phyloP scores from a whole-genome alignment of 768 basidiomycete genomes.

The Kwoniella europaea region DNA sequence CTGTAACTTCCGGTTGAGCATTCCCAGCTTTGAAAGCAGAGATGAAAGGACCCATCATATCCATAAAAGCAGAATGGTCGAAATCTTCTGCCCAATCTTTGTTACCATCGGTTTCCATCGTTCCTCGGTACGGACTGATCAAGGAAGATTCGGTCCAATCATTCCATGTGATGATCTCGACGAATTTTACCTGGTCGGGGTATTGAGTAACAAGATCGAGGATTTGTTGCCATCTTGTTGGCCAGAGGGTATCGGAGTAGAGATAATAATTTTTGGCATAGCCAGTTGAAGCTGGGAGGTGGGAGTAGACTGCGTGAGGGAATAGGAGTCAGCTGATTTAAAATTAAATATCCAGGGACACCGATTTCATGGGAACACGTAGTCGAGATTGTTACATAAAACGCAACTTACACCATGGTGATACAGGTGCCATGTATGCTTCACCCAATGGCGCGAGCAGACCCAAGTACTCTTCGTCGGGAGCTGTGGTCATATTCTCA shows the following conservation, averaged over 20 bases:
- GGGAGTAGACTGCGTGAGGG: constrained; percentile 31
- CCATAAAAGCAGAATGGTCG: constrained; percentile 53
- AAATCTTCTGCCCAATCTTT: constrained; percentile 53
- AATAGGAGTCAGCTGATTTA: background rate
- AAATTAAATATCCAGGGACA: no score
- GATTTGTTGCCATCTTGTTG: constrained; percentile 54
- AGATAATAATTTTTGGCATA: constrained; percentile 57
- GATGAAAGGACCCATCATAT: constrained; percentile 56
- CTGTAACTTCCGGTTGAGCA: constrained; percentile 33
- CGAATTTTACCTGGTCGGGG: constrained; percentile 37
- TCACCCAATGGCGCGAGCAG: constrained; percentile 20
- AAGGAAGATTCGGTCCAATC: constrained; percentile 55
- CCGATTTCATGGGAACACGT: no score
- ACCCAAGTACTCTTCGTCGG: constrained; percentile 35
- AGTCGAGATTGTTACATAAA: no score
- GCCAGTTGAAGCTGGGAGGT: constrained; percentile 21
- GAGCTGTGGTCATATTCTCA: constrained; percentile 33
- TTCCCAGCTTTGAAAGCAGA: constrained; percentile 53
- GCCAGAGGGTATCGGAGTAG: constrained; percentile 52
- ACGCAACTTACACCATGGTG: constrained; percentile 40
- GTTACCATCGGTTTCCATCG: constrained; percentile 53
- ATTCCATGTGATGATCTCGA: constrained; percentile 54
- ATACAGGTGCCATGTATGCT: constrained; percentile 49
- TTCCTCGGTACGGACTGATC: constrained; percentile 50
- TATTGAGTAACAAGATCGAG: constrained; percentile 24